Base-by-base conservation (phyloP, 148 eudicot genomes). In the Silene latifolia region DNA sequence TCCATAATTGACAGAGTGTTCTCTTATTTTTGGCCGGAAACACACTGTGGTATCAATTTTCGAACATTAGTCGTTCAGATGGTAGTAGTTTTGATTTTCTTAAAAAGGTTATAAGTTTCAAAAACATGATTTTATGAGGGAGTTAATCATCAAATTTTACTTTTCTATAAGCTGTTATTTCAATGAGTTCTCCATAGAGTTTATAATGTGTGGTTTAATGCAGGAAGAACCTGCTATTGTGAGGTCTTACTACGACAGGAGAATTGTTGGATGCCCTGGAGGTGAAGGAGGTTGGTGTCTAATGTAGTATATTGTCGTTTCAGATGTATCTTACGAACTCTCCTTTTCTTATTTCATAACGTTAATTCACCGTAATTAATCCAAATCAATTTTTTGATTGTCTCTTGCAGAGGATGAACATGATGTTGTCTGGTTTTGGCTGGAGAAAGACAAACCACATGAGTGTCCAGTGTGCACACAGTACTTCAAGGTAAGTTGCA, bases 401-500 rank as follows among this genome's bases (percentile, higher is more conserved):
- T 13, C 21, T 77, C 68, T 79, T 51, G 56, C 85, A 95, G 98
- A 95, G 84, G 98, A 93, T 76, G 98, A 91, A 81, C 98, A 93
- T 82, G 97, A 91, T 83, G 98, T 91, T 68, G 90, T 91, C 72
- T 91, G 98, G 97, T 93, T 93, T 83, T 89, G 94, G 97, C 92
- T 93, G 76, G 88, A 89, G 90, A 93, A 91, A 79, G 93, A 80
- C 77, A 84, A 90, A 76, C 86, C 97, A 69, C 87, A 79, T 72
- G 97, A 90, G 76, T 95, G 99, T 69, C 98, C 98, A 67, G 99
- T 95, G 64, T 95, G 99, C 88, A 74, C 89, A 53, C 99, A 95
- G 84, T 85, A 88, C 81, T 95, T 92, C 76, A 79, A 74, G 94
- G 99, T 88, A 74, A 76, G 87, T 82, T 44, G 25, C 71, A 56